These are phyloP conservation scores for Nematocida displodere DNA, from an alignment of 371 early-diverging fungal genomes.

Conservation along the genomic window DNA sequence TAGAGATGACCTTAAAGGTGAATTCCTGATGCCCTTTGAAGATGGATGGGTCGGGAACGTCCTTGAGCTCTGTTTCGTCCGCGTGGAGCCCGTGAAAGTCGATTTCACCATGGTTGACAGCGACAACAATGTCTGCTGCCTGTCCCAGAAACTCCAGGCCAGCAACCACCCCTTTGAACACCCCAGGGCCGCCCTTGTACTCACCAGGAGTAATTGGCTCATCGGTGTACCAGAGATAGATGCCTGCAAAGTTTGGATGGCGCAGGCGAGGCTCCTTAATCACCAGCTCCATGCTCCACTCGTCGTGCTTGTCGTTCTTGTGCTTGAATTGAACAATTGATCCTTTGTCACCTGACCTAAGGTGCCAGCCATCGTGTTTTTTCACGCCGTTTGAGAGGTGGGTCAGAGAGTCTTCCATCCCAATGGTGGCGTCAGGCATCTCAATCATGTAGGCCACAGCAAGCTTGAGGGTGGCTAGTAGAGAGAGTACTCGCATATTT, in stretches of 20 bases:
- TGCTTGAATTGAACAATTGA: constrained; percentile 57
- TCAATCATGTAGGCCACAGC: neutral
- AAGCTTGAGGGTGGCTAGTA: neutral
- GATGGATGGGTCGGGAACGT: constrained; percentile 61
- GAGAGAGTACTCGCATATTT: constrained; percentile 1
- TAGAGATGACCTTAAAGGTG: constrained; percentile 63
- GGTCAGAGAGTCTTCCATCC: neutral
- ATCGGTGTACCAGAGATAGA: constrained; percentile 66
- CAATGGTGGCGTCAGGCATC: constrained; percentile 5
- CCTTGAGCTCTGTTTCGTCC: constrained; percentile 55
- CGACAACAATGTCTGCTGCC: constrained; percentile 55
- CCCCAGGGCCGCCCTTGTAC: constrained; percentile 56
- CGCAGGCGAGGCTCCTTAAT: constrained; percentile 53
- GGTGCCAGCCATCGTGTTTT: constrained; percentile 36
- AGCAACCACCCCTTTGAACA: constrained; percentile 63
- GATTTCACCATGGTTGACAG: constrained; percentile 60
- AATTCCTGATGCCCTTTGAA: constrained; percentile 60
- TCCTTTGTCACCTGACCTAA: constrained; percentile 51
- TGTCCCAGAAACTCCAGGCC: constrained; percentile 64
- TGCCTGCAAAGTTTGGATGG: constrained; percentile 59
- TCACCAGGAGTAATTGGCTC: constrained; percentile 53
- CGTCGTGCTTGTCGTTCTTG: constrained; percentile 55
- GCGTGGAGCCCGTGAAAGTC: constrained; percentile 27
- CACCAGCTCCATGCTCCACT: constrained; percentile 63
- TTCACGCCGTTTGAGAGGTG: constrained; percentile 31